A percentile compares a stretch with the other conserved stretches of the same genome.
Evolutionary conservation across 768 basidiomycete genomes (phyloP).

Genomic region (Termitomyces sp.): DNA sequence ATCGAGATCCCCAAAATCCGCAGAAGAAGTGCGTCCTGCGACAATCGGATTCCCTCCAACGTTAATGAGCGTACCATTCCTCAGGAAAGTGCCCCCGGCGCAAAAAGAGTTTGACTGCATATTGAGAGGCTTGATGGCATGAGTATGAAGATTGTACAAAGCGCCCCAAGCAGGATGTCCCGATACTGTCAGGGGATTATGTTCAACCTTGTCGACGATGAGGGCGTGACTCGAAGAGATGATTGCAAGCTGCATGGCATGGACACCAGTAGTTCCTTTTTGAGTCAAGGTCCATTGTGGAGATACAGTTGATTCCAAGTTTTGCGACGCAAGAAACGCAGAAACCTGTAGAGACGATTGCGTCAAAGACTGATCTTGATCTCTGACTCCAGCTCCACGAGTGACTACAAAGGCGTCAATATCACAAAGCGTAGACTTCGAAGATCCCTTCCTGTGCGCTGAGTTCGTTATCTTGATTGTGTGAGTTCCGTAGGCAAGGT

Average conservation of each 20-base stretch:
- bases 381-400: conserved; percentile 23
- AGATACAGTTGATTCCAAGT: background rate
- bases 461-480: conserved; percentile 61
- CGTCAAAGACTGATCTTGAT: background rate
- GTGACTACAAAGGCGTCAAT: conserved; percentile 71
- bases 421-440: conserved; percentile 36
- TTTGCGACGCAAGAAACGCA: conserved; percentile 5
- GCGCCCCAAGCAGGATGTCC: conserved; percentile 83
- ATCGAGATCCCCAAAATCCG: conserved; percentile 73
- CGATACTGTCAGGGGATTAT: conserved; percentile 70
- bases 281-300: conserved; percentile 55
- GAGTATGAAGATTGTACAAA: conserved; percentile 64
- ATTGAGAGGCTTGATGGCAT: conserved; percentile 55
- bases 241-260: conserved; percentile 73
- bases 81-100: conserved; percentile 74
- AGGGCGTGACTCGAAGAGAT: conserved; percentile 68
- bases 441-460: conserved; percentile 35
- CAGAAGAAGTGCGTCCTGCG: conserved; percentile 54
- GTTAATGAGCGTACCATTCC: conserved; percentile 74
- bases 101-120: conserved; percentile 85
- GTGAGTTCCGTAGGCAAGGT: conserved; percentile 49
- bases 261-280: conserved; percentile 68
- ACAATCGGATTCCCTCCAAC: conserved; percentile 84
- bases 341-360: background rate
- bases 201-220: conserved; percentile 82